phyloP scores from a whole-genome alignment of 805 yeast genomes.

The Wickerhamiella kurtzmanii region DNA sequence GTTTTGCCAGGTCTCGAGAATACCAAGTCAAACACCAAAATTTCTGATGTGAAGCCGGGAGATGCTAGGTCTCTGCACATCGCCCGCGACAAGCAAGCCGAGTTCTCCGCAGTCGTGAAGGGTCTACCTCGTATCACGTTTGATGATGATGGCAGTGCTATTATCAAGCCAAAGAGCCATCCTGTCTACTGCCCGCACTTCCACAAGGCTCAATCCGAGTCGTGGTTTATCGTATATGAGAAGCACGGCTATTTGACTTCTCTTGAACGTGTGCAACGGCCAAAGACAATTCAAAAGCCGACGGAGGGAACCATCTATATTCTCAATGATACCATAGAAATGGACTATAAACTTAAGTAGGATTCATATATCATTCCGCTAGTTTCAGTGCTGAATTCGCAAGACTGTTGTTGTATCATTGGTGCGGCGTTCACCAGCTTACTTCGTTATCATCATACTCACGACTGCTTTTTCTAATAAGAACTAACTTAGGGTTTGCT shows the following conservation, averaged over 20 bases:
- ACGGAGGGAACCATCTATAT: conserved; percentile 10
- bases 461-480: too few relatives aligned
- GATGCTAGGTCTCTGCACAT: conserved; percentile 33
- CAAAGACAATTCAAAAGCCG: conserved; percentile 13
- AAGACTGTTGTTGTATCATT: too few relatives aligned
- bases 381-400: too few relatives aligned
- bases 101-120: conserved; percentile 40
- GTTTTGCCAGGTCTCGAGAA: conserved; percentile 15
- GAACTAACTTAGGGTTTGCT: too few relatives aligned
- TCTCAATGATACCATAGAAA: conserved; percentile 19
- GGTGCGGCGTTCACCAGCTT: too few relatives aligned
- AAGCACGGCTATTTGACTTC: conserved; percentile 42
- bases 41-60: conserved; percentile 24
- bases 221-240: conserved; percentile 67
- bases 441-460: too few relatives aligned
- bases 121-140: conserved; percentile 51
- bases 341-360: conserved; percentile 13
- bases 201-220: conserved; percentile 83
- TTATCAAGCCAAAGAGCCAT: conserved; percentile 27
- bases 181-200: conserved; percentile 64
- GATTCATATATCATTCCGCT: background rate
- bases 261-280: conserved; percentile 67
- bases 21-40: conserved; percentile 2
- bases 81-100: conserved; percentile 29
- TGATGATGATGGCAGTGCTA: conserved; percentile 28